Evolutionary conservation across 116 monocot genomes (phyloP).

Genomic region (Iris pallida): DNA sequence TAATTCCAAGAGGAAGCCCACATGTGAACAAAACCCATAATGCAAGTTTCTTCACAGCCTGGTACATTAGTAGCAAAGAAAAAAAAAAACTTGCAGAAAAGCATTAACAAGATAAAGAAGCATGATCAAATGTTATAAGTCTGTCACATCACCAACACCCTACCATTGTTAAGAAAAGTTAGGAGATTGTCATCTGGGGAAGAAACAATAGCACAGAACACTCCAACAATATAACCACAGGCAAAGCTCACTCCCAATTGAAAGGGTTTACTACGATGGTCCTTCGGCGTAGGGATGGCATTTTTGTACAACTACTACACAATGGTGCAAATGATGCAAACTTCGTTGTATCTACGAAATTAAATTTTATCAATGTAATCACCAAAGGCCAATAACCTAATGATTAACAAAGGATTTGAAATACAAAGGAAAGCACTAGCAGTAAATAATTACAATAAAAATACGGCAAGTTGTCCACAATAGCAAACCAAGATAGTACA

Average conservation of each 20-base stretch:
- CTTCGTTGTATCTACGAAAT: slow-evolving; percentile 48
- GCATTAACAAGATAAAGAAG: too few species aligned
- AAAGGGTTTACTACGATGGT: slow-evolving; percentile 41
- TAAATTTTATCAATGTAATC: too few species aligned
- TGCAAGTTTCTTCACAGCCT: slow-evolving; percentile 34
- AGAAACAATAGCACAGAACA: slow-evolving; percentile 60
- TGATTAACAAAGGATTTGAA: too few species aligned
- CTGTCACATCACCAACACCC: slow-evolving; percentile 48
- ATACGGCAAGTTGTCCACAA: too few species aligned
- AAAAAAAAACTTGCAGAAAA: too few species aligned
- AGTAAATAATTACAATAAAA: too few species aligned
- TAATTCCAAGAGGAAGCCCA: slow-evolving; percentile 33
- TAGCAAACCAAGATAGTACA: too few species aligned
- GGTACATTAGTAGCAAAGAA: too few species aligned
- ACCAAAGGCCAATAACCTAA: too few species aligned
- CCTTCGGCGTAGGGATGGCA: slow-evolving; percentile 50
- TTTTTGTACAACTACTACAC: slow-evolving; percentile 58
- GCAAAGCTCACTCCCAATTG: slow-evolving; percentile 62
- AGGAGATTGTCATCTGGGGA: slow-evolving; percentile 49
- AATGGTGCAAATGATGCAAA: slow-evolving; percentile 62
- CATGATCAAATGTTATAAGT: too few species aligned
- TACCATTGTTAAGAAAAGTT: slow-evolving; percentile 53
- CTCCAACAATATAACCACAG: slow-evolving; percentile 66
- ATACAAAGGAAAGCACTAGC: too few species aligned
- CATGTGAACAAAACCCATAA: slow-evolving; percentile 27